Conservation (phyloP, 345 rosid genomes). For the Orychophragmus violaceus region DNA sequence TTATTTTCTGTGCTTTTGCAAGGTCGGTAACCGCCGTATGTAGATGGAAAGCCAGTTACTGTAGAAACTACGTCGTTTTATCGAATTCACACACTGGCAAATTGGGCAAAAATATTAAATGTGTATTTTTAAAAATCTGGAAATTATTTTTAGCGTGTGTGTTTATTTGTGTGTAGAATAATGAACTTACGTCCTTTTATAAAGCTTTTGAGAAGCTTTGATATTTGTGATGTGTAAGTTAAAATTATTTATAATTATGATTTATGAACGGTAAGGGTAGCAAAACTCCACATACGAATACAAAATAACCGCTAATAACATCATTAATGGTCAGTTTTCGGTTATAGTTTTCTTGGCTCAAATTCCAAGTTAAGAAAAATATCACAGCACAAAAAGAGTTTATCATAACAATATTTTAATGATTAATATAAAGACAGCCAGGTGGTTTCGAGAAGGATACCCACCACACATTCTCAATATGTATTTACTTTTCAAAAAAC, state of each 20-base stretch:
- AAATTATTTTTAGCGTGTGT: neutral
- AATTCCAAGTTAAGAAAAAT: slow-evolving; percentile 3
- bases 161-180: neutral
- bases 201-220: neutral
- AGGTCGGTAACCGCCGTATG: slow-evolving; percentile 23
- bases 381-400: neutral
- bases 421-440: slow-evolving; percentile 20
- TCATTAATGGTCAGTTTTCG: neutral
- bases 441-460: slow-evolving; percentile 7
- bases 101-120: neutral
- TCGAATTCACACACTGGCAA: neutral
- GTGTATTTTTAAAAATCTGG: no score
- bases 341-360: slow-evolving; percentile 19
- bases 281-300: slow-evolving; percentile 22
- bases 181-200: neutral
- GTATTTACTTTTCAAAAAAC: neutral
- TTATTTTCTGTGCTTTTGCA: no score
- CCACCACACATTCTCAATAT: slow-evolving; percentile 18
- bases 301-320: slow-evolving; percentile 20
- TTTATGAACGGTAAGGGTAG: slow-evolving; percentile 5
- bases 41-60: slow-evolving; percentile 22
- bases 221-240: neutral
- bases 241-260: neutral
- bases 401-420: slow-evolving; percentile 1
- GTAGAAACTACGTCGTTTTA: slow-evolving; percentile 20